Conservation (phyloP, 768 basidiomycete genomes). For the Mycena epipterygia region DNA sequence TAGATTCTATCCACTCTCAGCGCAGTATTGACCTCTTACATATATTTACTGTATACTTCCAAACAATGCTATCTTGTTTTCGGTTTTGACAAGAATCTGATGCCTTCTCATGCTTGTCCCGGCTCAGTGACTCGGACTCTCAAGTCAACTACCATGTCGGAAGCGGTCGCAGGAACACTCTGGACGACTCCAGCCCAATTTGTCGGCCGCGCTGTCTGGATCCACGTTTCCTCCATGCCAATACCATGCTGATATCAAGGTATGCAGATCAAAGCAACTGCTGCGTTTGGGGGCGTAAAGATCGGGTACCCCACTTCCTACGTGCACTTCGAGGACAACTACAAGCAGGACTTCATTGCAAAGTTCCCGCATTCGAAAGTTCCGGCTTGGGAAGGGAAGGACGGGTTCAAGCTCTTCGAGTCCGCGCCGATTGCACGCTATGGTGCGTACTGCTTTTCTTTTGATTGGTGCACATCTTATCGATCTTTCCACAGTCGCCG, state of each 20-base stretch:
- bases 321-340: conserved; percentile 75
- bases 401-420: conserved; percentile 88
- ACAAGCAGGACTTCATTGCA: conserved; percentile 73
- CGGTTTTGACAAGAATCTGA: not conserved
- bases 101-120: not conserved
- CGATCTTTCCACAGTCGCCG: conserved; percentile 68
- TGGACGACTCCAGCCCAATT: conserved; percentile 26
- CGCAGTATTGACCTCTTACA: too few species aligned
- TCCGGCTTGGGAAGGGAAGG: conserved; percentile 81
- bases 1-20: not conserved
- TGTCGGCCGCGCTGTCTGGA: conserved; percentile 14
- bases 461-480: too few species aligned
- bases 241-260: not conserved
- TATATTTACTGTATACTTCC: not conserved
- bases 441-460: conserved; percentile 56
- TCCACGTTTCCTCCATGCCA: not conserved
- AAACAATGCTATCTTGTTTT: not conserved
- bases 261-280: conserved; percentile 64
- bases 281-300: conserved; percentile 72
- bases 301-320: conserved; percentile 67
- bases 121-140: not conserved
- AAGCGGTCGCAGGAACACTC: conserved; percentile 16
- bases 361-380: conserved; percentile 90
- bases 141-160: conserved; percentile 6
- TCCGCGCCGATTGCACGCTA: conserved; percentile 87